phyloP scores from a whole-genome alignment of 192 early-diverging fungal species.

The Mortierella alpina region DNA sequence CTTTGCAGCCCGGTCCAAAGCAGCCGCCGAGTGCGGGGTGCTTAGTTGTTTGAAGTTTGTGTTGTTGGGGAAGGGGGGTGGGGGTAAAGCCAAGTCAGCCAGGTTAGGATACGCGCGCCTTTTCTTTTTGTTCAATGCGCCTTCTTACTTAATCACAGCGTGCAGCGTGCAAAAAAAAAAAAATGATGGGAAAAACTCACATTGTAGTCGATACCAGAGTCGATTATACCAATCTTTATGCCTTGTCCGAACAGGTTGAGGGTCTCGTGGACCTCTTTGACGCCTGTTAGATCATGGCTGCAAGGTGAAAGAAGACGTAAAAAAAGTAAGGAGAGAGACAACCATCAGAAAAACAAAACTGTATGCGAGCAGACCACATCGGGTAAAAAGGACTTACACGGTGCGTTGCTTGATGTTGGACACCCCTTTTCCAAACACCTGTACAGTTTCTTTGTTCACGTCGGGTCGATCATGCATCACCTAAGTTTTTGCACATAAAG shows the following conservation, averaged over 20 bases:
- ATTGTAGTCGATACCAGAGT: slow-evolving; percentile 62
- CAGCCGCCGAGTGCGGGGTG: slow-evolving; percentile 77
- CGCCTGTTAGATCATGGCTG: slow-evolving; percentile 59
- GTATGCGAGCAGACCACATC: too few species aligned
- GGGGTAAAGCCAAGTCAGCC: too few species aligned
- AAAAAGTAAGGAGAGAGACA: neutral
- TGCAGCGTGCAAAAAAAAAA: neutral
- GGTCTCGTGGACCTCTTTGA: slow-evolving; percentile 47
- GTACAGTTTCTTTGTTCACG: neutral
- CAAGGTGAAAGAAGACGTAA: neutral
- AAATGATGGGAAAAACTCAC: neutral
- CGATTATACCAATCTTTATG: slow-evolving; percentile 70
- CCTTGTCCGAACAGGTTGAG: slow-evolving; percentile 50
- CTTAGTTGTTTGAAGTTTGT: neutral
- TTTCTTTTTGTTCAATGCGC: neutral
- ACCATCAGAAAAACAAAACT: too few species aligned
- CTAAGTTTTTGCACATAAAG: slow-evolving; percentile 1
- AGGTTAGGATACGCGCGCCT: neutral
- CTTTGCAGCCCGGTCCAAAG: slow-evolving; percentile 72
- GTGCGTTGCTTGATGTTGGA: slow-evolving; percentile 1
- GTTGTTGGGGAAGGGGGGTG: neutral
- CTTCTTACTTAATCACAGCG: neutral
- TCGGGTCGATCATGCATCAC: slow-evolving; percentile 48
- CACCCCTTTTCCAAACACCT: neutral
- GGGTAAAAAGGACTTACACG: slow-evolving; percentile 12